These are phyloP conservation scores for Aspergillus sp. DNA, from an alignment of 2,329 filamentous ascomycete species.

Conservation along the genomic window DNA sequence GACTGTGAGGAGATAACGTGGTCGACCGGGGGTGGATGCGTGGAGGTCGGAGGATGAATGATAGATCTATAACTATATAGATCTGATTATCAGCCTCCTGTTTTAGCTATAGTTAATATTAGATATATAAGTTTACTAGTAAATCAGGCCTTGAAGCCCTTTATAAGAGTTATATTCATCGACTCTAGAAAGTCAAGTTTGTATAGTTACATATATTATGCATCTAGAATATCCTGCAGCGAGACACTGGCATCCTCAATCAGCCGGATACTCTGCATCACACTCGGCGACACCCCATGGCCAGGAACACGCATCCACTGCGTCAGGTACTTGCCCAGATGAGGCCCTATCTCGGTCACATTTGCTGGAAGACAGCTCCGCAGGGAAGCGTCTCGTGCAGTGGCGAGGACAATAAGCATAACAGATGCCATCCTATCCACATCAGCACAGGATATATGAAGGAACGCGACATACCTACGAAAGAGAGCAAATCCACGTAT, in stretches of 20 bases:
- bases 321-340: slow-evolving; percentile 42
- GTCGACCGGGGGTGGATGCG: too few species aligned
- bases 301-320: slow-evolving; percentile 46
- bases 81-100: too few species aligned
- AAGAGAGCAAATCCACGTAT: slow-evolving; percentile 57
- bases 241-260: slow-evolving; percentile 37
- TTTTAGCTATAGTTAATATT: too few species aligned
- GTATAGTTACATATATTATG: too few species aligned
- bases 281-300: slow-evolving; percentile 45
- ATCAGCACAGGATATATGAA: neutral
- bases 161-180: too few species aligned
- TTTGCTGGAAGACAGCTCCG: slow-evolving; percentile 41
- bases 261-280: slow-evolving; percentile 49
- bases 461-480: slow-evolving; percentile 36
- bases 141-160: too few species aligned
- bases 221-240: neutral
- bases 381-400: slow-evolving; percentile 42
- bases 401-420: slow-evolving; percentile 51
- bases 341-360: slow-evolving; percentile 41
- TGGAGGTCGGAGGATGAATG: too few species aligned
- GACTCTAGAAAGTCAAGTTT: too few species aligned
- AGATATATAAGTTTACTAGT: too few species aligned
- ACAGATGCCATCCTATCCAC: slow-evolving; percentile 47
- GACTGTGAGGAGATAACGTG: too few species aligned
- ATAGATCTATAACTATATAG: too few species aligned